Evolutionary conservation across 2,329 filamentous ascomycete species (phyloP), one percentile per base, ranked within the genome.

Genomic region (Calycina herbarum): DNA sequence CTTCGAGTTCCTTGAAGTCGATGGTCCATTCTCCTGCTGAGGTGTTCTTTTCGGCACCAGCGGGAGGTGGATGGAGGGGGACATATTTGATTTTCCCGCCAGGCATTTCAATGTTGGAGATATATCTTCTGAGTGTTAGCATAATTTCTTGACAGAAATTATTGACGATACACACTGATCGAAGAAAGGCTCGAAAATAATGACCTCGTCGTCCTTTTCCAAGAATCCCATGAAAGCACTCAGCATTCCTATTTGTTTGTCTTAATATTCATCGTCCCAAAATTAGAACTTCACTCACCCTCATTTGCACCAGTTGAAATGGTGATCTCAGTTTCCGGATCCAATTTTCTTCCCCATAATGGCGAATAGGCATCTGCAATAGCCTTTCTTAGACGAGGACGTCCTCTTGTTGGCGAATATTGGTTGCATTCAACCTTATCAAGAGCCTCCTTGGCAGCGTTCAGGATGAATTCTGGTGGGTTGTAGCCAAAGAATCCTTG

Each of bases 141-240:
- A 20, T 24, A 3, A 33, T 10, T 29, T 17, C 10, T 31, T 38
- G 15, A 4, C 7, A 1, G 6, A 35, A 20, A 33, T 31, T 6
- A 15, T 45, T 20, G 3, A 3, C 27, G 20, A 24, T 27, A 74
- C 83, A 76, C 77, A 92, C 88, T 99, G 95, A 79, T 99, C 95
- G 77, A 98, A 99, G 81, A 97, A 99, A 11, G 95, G 95, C 81
- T 99, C 95, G 77, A 99, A 97, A 64, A 99, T 86, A 71, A 99
- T 97, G 70, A 97, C 95, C 78, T 99, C 95, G 76, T 99, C 95
- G 13, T 93, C 95, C 0, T 87, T 85, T 79, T 99, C 95, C 66
- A 99, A 88, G 73, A 99, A 99, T 2, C 86, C 95, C 95, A 99
- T 98, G 76, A 99, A 98, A 0, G 94, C 95, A 76, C 92, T 94